phyloP scores from a whole-genome alignment of 306 rosid genomes.

The Pueraria montana region DNA sequence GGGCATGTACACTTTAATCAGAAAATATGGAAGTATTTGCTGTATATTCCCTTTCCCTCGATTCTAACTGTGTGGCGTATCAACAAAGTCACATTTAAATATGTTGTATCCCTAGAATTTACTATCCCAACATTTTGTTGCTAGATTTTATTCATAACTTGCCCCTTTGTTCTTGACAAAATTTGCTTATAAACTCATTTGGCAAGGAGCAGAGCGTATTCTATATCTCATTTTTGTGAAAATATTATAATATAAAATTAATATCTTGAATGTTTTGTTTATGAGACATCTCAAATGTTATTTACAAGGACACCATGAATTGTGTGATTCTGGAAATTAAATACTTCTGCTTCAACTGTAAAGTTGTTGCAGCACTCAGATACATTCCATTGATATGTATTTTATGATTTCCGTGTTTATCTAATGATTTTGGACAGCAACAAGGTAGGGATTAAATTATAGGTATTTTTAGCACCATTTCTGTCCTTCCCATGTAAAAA shows the following conservation, averaged over 20 bases:
- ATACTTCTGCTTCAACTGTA: background rate
- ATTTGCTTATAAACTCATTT: constrained; percentile 7
- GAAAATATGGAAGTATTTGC: constrained; percentile 4
- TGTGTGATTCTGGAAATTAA: constrained; percentile 6
- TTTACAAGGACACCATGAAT: constrained; percentile 4
- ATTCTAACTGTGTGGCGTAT: background rate
- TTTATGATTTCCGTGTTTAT: constrained; percentile 8
- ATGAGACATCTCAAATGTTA: background rate
- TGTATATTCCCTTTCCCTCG: background rate
- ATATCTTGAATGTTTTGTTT: background rate
- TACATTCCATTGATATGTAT: background rate
- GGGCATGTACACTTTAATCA: constrained; percentile 21
- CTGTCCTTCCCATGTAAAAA: background rate
- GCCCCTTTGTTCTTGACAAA: background rate
- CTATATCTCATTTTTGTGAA: background rate
- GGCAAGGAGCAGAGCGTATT: constrained; percentile 3
- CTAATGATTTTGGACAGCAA: background rate
- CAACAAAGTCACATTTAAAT: background rate
- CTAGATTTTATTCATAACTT: background rate
- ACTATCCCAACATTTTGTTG: background rate
- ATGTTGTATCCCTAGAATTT: background rate
- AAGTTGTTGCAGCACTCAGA: background rate
- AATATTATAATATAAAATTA: background rate
- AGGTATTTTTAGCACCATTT: background rate
- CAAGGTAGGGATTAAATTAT: no score